Percentiles rank a stretch among this genome's conserved stretches.
phyloP scores from a whole-genome alignment of 768 basidiomycete genomes.

The Candolleomyces eurysporus region DNA sequence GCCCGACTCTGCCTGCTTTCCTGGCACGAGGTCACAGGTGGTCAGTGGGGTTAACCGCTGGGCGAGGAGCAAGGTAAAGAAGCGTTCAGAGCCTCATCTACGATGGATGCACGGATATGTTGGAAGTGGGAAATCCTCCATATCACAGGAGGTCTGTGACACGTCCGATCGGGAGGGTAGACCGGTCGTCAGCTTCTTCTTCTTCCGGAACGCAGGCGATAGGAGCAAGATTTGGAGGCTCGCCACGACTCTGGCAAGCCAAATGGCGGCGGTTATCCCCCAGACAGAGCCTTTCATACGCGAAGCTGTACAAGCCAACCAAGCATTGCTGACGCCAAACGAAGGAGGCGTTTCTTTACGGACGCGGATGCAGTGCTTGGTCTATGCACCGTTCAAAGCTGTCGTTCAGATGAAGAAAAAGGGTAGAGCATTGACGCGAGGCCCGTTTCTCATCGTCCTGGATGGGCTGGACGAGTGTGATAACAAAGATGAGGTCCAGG shows the following conservation, averaged over 20 bases:
- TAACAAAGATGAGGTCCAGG: background rate
- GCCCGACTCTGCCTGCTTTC: background rate
- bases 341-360: background rate
- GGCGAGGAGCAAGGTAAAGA: background rate
- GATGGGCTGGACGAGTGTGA: slow-evolving; percentile 4
- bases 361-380: background rate
- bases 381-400: background rate
- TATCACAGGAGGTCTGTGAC: background rate
- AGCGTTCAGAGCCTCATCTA: background rate
- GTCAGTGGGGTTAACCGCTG: background rate
- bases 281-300: background rate
- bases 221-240: background rate
- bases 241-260: background rate
- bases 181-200: slow-evolving; percentile 3
- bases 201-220: slow-evolving; percentile 1
- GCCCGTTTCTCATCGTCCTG: background rate
- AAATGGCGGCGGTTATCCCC: background rate
- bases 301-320: background rate
- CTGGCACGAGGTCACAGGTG: background rate
- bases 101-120: background rate
- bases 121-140: slow-evolving; percentile 3
- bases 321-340: background rate
- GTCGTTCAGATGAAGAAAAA: background rate
- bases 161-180: background rate
- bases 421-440: background rate